These are phyloP conservation scores for Allantophomopsis cytisporea DNA, from an alignment of 2,329 filamentous ascomycete genomes.

Conservation along the genomic window DNA sequence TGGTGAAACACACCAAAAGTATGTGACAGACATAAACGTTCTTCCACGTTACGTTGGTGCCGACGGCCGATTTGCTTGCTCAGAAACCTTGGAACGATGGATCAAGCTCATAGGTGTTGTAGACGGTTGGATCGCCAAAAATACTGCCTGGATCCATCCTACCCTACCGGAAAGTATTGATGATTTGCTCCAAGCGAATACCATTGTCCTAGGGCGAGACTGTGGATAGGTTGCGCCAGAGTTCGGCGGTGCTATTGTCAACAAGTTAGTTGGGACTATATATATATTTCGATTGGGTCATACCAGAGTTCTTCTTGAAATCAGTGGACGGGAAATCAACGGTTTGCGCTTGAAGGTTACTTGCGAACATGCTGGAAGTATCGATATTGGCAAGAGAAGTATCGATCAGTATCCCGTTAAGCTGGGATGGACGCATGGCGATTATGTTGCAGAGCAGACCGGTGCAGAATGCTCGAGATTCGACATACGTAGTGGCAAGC, in stretches of 20 bases:
- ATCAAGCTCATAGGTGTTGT: no score
- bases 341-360: not conserved
- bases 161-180: not conserved
- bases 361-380: not conserved
- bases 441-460: conserved; percentile 7
- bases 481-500: not conserved
- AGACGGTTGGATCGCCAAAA: not conserved
- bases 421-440: conserved; percentile 15
- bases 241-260: not conserved
- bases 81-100: no score
- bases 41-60: no score
- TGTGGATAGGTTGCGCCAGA: not conserved
- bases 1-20: no score
- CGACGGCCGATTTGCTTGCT: no score
- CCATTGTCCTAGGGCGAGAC: not conserved
- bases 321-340: not conserved
- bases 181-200: not conserved
- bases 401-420: conserved; percentile 5
- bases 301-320: no score
- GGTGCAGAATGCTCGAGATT: not conserved
- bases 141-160: not conserved
- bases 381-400: not conserved
- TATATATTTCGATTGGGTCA: not conserved
- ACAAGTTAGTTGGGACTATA: not conserved
- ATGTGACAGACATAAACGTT: no score